phyloP scores from a whole-genome alignment of 2,329 filamentous ascomycete genomes.

The Sclerotinia minor region DNA sequence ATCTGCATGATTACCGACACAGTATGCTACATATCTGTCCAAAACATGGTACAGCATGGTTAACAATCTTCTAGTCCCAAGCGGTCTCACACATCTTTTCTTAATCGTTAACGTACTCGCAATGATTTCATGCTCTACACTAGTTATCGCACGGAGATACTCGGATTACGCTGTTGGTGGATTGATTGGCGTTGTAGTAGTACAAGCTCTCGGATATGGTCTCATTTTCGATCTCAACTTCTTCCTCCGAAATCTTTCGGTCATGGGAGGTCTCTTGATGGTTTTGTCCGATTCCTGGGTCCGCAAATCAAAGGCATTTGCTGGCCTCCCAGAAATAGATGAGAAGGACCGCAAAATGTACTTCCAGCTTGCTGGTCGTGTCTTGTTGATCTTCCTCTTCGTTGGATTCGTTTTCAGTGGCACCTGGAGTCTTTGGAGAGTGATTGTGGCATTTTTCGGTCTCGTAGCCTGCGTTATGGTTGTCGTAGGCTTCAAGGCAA shows the following conservation, averaged over 20 bases:
- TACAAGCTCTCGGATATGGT: slow-evolving; percentile 93
- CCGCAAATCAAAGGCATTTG: slow-evolving; percentile 94
- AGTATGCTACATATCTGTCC: slow-evolving; percentile 57
- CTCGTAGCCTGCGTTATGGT: slow-evolving; percentile 97
- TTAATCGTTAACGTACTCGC: slow-evolving; percentile 85
- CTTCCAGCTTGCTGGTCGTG: slow-evolving; percentile 94
- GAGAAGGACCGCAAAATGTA: slow-evolving; percentile 99
- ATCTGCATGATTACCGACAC: slow-evolving; percentile 87
- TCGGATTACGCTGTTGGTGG: slow-evolving; percentile 90
- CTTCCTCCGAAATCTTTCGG: slow-evolving; percentile 97
- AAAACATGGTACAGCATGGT: slow-evolving; percentile 23
- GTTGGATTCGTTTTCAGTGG: slow-evolving; percentile 95
- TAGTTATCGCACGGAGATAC: slow-evolving; percentile 91
- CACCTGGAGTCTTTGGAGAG: slow-evolving; percentile 85
- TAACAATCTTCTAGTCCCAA: slow-evolving; percentile 63
- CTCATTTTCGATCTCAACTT: slow-evolving; percentile 99
- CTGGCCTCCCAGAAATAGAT: slow-evolving; percentile 87
- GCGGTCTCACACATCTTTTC: slow-evolving; percentile 87
- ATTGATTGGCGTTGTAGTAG: slow-evolving; percentile 85
- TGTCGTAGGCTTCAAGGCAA: slow-evolving; percentile 98
- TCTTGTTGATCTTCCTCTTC: slow-evolving; percentile 96
- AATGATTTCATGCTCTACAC: slow-evolving; percentile 77
- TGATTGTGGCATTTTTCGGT: slow-evolving; percentile 80
- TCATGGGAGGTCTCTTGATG: slow-evolving; percentile 97
- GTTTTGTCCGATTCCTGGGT: slow-evolving; percentile 98